These are phyloP conservation scores for Solanum virginianum DNA, from an alignment of 257 asterid species.

Conservation along the genomic window DNA sequence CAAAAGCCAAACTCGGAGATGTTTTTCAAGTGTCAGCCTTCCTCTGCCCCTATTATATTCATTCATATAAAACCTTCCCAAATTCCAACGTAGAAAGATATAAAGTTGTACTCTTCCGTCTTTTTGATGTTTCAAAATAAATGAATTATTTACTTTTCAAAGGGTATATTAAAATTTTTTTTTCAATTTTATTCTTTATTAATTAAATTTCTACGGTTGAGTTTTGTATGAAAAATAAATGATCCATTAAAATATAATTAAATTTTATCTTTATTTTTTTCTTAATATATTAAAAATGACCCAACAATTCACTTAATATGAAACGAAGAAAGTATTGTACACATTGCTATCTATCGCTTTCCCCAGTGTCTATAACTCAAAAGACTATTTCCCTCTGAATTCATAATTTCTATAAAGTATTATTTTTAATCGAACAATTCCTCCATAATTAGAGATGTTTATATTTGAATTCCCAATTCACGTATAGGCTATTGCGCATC, in stretches of 20 bases:
- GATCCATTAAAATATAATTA: too few relatives aligned
- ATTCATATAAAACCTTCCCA: conserved; percentile 3
- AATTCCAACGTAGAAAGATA: conserved; percentile 21
- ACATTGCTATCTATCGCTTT: conserved; percentile 1
- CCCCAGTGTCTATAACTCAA: background rate
- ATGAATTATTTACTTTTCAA: too few relatives aligned
- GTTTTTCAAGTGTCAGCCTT: conserved; percentile 25
- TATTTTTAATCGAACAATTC: background rate
- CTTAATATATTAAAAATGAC: too few relatives aligned
- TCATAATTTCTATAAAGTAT: background rate
- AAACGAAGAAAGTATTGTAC: background rate
- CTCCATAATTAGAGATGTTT: background rate
- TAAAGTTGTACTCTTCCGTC: background rate
- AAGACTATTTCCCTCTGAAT: background rate
- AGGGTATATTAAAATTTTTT: too few relatives aligned
- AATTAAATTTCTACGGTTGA: too few relatives aligned
- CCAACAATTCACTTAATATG: too few relatives aligned
- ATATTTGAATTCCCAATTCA: background rate
- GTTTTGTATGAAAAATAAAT: too few relatives aligned
- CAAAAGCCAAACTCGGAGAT: conserved; percentile 31
- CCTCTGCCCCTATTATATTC: background rate
- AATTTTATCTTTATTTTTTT: too few relatives aligned
- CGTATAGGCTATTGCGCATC: background rate
- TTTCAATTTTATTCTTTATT: too few relatives aligned
- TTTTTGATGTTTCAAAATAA: too few relatives aligned